Conservation (phyloP, 2,329 filamentous ascomycete species). For the Rasamsonia emersonii region DNA sequence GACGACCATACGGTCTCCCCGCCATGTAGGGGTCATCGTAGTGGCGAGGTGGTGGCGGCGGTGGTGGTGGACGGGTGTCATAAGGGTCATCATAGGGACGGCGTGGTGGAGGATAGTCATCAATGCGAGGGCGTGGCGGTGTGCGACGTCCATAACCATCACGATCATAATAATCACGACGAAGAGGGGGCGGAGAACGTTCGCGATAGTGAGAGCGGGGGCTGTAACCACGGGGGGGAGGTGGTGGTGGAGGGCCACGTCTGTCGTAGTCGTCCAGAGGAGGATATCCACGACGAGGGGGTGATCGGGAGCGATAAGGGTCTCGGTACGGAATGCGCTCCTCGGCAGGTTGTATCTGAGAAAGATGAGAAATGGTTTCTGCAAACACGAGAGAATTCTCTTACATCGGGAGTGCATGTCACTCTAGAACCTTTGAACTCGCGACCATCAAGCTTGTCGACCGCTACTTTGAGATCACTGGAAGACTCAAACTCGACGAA, state of each 20-base stretch:
- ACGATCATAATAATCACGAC: slow-evolving; percentile 82
- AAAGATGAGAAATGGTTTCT: slow-evolving; percentile 17
- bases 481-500: slow-evolving; percentile 98
- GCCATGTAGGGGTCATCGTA: slow-evolving; percentile 55
- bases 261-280: slow-evolving; percentile 74
- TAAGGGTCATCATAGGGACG: slow-evolving; percentile 55
- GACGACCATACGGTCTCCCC: slow-evolving; percentile 45
- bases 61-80: slow-evolving; percentile 40
- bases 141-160: slow-evolving; percentile 68
- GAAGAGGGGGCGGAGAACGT: slow-evolving; percentile 60
- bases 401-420: slow-evolving; percentile 78
- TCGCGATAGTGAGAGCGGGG: slow-evolving; percentile 81
- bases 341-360: slow-evolving; percentile 58
- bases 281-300: slow-evolving; percentile 59
- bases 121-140: slow-evolving; percentile 66
- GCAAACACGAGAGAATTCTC: slow-evolving; percentile 19
- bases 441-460: slow-evolving; percentile 86
- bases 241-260: slow-evolving; percentile 66
- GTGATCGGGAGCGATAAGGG: slow-evolving; percentile 71
- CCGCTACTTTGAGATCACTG: slow-evolving; percentile 77
- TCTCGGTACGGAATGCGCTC: slow-evolving; percentile 59
- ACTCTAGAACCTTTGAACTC: slow-evolving; percentile 90
- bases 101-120: slow-evolving; percentile 61
- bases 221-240: slow-evolving; percentile 70
- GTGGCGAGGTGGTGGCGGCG: slow-evolving; percentile 44